Evolutionary conservation across 2,329 filamentous ascomycete genomes (phyloP), one percentile per base, ranked within the genome.

Genomic region (Ophiostoma himal-ulmi): DNA sequence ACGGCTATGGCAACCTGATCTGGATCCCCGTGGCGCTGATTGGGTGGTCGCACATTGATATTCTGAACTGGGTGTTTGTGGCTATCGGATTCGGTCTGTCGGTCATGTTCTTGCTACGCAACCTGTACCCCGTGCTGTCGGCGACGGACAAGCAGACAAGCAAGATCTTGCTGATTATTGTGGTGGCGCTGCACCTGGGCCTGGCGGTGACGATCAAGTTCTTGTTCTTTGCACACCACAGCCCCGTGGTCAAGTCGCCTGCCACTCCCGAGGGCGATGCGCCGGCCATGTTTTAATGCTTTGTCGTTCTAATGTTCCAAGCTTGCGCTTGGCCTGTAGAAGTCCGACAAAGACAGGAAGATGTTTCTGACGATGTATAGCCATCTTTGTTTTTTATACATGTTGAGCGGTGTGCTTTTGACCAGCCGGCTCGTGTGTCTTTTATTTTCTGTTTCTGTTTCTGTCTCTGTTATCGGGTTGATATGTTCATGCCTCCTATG

Each of bases 1-100:
- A 98, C 80, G 95, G 95, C 70, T 99, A 99, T 83, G 88, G 91
- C 71, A 99, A 99, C 82, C 83, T 99, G 76, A 92, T 99, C 77
- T 99, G 95, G 95, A 94, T 99, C 75, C 92, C 91, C 2, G 94
- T 99, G 62, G 94, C 95, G 67, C 82, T 96, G 73, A 92, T 97
- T 75, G 93, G 91, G 78, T 97, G 94, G 91, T 94, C 91, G 74
- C 91, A 91, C 69, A 83, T 97, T 75, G 89, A 88, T 70, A 88
- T 93, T 70, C 86, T 99, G 74, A 99, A 99, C 83, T 98, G 92
- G 86, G 87, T 93, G 22, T 96, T 99, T 79, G 94, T 97, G 20
- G 93, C 87, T 39, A 84, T 97, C 73, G 93, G 93, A 44, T 94
- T 94, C 78, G 92, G 86, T 60, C 81, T 94, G 76, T 93, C 90